Conservation (phyloP, 2,329 filamentous ascomycete species). For the Venturia effusa region DNA sequence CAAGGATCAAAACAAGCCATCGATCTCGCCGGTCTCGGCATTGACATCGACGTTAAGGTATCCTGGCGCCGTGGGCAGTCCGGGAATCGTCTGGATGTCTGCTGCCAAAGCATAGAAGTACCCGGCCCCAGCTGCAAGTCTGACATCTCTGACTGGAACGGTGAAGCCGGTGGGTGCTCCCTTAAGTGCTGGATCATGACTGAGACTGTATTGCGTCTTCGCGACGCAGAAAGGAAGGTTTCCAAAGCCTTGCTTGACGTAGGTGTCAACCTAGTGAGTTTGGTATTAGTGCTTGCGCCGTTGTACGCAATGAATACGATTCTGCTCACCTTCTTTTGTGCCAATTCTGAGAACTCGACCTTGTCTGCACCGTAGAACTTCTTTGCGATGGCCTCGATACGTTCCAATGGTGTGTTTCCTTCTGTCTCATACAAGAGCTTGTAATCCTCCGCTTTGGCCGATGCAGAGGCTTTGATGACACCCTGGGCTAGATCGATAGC, state of each 20-base stretch:
- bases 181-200: slow-evolving; percentile 86
- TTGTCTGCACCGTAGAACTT: slow-evolving; percentile 88
- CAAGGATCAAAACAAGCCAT: slow-evolving; percentile 64
- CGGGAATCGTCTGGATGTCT: slow-evolving; percentile 97
- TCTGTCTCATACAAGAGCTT: slow-evolving; percentile 76
- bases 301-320: neutral
- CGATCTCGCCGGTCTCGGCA: slow-evolving; percentile 41
- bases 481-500: slow-evolving; percentile 81
- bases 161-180: slow-evolving; percentile 91
- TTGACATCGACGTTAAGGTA: slow-evolving; percentile 83
- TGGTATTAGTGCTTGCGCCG: neutral
- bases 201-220: slow-evolving; percentile 96
- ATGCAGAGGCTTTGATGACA: slow-evolving; percentile 71
- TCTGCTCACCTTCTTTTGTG: slow-evolving; percentile 71
- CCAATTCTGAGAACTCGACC: slow-evolving; percentile 88
- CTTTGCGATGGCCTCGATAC: slow-evolving; percentile 81
- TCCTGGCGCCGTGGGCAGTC: slow-evolving; percentile 85
- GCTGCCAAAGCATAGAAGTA: slow-evolving; percentile 91
- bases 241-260: slow-evolving; percentile 82
- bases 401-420: slow-evolving; percentile 63
- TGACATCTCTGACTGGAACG: slow-evolving; percentile 85
- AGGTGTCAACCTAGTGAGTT: slow-evolving; percentile 49
- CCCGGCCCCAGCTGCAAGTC: slow-evolving; percentile 87
- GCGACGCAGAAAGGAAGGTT: slow-evolving; percentile 93
- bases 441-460: slow-evolving; percentile 64